Base-by-base conservation (phyloP, 2,329 filamentous ascomycete species). In the Pestalotiopsis sp. region DNA sequence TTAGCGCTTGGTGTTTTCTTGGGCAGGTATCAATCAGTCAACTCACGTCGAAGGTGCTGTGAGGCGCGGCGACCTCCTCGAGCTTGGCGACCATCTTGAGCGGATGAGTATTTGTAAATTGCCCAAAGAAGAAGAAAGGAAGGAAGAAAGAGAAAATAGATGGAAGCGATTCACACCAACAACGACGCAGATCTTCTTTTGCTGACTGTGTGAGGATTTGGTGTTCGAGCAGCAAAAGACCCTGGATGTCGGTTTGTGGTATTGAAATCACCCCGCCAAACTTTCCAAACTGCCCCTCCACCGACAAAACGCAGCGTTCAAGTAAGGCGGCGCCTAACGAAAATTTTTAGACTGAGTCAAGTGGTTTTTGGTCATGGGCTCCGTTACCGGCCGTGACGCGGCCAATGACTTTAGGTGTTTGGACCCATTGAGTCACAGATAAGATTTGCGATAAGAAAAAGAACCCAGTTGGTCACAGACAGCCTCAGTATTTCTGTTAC, bases 31-130 rank as follows among this genome's bases (percentile, higher is more conserved):
- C 38, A 36, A 20, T 52, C 5, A 17, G 39, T 36, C 36, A 61
- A 79, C 77, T 68, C 72, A 79, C 77, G 72, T 82, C 80, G 66
- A 81, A 82, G 71, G 71, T 76, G 69, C 76, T 77, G 70, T 82
- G 80, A 77, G 80, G 80, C 72, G 76, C 76, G 64, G 75, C 76
- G 65, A 73, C 73, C 67, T 77, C 71, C 23, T 65, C 41, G 11
- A 20, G 20, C 36, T 64, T 64, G 27, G 45, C 49, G 9, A 52
- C 61, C 67, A 68, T 68, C 23, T 49, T 23, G 66, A 67, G 11
- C 14, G 27, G 41, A 23, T 14, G 49, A 2, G 9, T 36, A 36
- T 36, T 36, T 36, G 31, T 36, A 36, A 9, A 36, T 36, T 36
- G 9, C 31, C 9, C 31, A 36, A 36, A 36, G 45, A 52, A 36